These are phyloP conservation scores for Castanea crenata DNA, from an alignment of 306 rosid genomes.

Conservation along the genomic window DNA sequence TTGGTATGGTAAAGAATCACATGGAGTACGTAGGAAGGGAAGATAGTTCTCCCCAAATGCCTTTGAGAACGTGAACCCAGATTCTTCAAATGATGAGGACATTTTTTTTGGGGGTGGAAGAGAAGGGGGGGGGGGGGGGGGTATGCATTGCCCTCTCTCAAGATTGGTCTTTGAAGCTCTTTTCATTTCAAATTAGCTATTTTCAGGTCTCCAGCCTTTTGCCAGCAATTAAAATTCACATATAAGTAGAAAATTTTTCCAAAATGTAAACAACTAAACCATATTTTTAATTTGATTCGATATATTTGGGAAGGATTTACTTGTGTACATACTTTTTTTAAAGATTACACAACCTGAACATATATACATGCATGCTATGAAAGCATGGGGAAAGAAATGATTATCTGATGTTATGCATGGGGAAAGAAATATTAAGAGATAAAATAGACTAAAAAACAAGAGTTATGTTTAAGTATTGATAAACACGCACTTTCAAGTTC, in stretches of 20 bases:
- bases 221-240: not conserved
- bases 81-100: too few species aligned
- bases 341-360: not conserved
- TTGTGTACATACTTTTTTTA: not conserved
- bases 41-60: too few species aligned
- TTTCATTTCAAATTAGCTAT: not conserved
- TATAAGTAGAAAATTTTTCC: not conserved
- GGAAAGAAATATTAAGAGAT: slow-evolving; percentile 4
- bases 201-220: not conserved
- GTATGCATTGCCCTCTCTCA: not conserved
- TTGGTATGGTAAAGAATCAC: too few species aligned
- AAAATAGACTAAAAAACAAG: not conserved
- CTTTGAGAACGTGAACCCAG: too few species aligned
- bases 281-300: not conserved
- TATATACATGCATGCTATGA: not conserved
- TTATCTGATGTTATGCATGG: slow-evolving; percentile 8
- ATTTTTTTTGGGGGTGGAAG: too few species aligned
- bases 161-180: not conserved
- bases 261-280: not conserved
- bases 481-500: slow-evolving; percentile 79
- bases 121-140: too few species aligned
- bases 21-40: too few species aligned
- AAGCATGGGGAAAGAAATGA: not conserved
- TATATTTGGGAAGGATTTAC: not conserved
- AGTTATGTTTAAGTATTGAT: not conserved